Evolutionary conservation across 2,329 filamentous ascomycete genomes (phyloP).

Genomic region (Aschersonia sp.): DNA sequence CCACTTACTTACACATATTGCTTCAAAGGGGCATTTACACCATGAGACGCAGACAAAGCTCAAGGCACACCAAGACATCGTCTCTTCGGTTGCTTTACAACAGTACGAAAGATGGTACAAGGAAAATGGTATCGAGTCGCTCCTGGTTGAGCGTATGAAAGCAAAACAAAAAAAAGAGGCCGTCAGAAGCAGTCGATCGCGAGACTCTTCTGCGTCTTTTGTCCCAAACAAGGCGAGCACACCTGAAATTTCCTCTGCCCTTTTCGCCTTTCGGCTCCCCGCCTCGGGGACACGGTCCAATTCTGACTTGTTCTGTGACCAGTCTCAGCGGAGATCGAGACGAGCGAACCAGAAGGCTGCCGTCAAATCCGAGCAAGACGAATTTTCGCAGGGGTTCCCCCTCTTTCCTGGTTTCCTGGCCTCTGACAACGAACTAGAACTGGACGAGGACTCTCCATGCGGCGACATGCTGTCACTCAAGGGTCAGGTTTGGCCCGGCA

Average conservation of each 20-base stretch:
- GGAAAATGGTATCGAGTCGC: constrained; percentile 50
- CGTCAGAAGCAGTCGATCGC: constrained; percentile 33
- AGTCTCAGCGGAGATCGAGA: constrained; percentile 16
- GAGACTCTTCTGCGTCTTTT: constrained; percentile 8
- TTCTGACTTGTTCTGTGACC: background rate
- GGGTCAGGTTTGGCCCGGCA: constrained; percentile 60
- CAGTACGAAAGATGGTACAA: constrained; percentile 70
- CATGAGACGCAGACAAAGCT: constrained; percentile 72
- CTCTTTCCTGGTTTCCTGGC: constrained; percentile 14
- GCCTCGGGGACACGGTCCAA: background rate
- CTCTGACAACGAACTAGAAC: constrained; percentile 13
- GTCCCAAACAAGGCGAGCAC: constrained; percentile 10
- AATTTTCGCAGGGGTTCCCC: constrained; percentile 11
- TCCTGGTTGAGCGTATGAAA: constrained; percentile 65
- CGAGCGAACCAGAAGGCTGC: constrained; percentile 7
- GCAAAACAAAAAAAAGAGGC: constrained; percentile 57
- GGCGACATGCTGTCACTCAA: constrained; percentile 38
- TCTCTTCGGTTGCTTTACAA: constrained; percentile 46
- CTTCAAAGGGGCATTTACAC: constrained; percentile 83
- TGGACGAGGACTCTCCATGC: constrained; percentile 12
- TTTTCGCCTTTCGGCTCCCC: background rate
- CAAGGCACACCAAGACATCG: constrained; percentile 49
- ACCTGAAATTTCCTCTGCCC: background rate
- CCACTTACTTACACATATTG: constrained; percentile 81
- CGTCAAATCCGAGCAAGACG: constrained; percentile 15